Percentiles rank a stretch among this genome's conserved stretches.
Evolutionary conservation across 2,329 filamentous ascomycete genomes (phyloP).

Genomic region (Fusarium dlaminii): DNA sequence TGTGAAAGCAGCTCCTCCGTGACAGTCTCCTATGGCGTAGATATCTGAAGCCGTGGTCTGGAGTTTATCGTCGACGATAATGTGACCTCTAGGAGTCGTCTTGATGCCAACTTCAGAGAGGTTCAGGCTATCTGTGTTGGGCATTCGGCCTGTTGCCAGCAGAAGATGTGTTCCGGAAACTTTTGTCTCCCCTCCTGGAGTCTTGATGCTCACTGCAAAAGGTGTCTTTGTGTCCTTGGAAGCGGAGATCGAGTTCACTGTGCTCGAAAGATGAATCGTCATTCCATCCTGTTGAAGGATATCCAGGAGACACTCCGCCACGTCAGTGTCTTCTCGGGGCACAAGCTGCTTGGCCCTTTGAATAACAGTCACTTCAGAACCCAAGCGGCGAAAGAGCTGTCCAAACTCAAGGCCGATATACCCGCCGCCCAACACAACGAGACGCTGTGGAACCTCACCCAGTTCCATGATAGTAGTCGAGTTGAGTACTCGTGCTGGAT

Average conservation of each 20-base stretch:
- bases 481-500: conserved; percentile 52
- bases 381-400: conserved; percentile 61
- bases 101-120: conserved; percentile 53
- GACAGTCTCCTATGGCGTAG: conserved; percentile 62
- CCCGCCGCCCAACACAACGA: conserved; percentile 63
- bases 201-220: conserved; percentile 32
- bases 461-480: conserved; percentile 61
- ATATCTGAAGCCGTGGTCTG: conserved; percentile 54
- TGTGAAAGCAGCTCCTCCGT: conserved; percentile 63
- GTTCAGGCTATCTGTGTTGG: conserved; percentile 59
- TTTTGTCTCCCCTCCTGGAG: conserved; percentile 33
- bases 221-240: conserved; percentile 10
- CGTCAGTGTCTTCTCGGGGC: conserved; percentile 58
- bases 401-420: conserved; percentile 64
- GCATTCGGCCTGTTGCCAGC: conserved; percentile 58
- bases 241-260: conserved; percentile 42
- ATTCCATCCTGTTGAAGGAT: conserved; percentile 60
- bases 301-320: conserved; percentile 53
- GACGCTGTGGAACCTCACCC: conserved; percentile 55
- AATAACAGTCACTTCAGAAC: conserved; percentile 59
- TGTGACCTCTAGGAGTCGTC: conserved; percentile 53
- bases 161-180: conserved; percentile 58
- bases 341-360: conserved; percentile 56
- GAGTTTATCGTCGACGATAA: conserved; percentile 55
- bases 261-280: conserved; percentile 51